These are phyloP conservation scores for Cytospora mali DNA, from an alignment of 2,329 filamentous ascomycete genomes.

Conservation along the genomic window DNA sequence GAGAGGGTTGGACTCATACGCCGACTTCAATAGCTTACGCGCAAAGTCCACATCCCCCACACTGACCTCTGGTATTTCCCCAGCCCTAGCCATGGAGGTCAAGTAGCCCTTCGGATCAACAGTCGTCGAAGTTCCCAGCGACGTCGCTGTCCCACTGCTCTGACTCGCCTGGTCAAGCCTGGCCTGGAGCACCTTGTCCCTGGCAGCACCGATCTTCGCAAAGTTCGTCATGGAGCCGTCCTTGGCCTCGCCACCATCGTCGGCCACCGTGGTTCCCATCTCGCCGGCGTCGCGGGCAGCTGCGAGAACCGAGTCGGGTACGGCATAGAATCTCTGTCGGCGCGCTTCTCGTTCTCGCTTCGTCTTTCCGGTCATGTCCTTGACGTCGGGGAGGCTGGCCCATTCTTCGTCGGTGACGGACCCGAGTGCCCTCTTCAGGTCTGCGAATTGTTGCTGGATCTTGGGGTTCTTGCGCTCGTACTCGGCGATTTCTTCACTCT, in stretches of 20 bases:
- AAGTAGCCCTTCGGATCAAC: conserved; percentile 97
- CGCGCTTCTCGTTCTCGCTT: conserved; percentile 80
- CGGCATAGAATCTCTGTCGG: conserved; percentile 88
- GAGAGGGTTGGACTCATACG: conserved; percentile 94
- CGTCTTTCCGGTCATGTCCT: conserved; percentile 94
- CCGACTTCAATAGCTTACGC: conserved; percentile 88
- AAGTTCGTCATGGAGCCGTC: conserved; percentile 98
- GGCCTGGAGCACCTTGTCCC: conserved; percentile 95
- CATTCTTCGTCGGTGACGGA: conserved; percentile 94
- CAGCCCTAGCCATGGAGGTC: conserved; percentile 83
- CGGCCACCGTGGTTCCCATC: conserved; percentile 84
- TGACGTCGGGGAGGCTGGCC: conserved; percentile 93
- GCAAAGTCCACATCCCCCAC: conserved; percentile 96
- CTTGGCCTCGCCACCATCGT: conserved; percentile 64
- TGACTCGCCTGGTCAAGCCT: conserved; percentile 86
- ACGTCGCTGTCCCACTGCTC: conserved; percentile 65
- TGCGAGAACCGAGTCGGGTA: conserved; percentile 92
- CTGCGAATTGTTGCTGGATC: conserved; percentile 96
- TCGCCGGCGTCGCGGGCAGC: conserved; percentile 80
- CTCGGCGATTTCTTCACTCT: conserved; percentile 87
- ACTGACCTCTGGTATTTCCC: conserved; percentile 78
- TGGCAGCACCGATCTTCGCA: conserved; percentile 91
- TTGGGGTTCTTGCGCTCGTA: conserved; percentile 98
- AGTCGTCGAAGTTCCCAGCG: conserved; percentile 80
- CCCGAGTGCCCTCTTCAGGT: conserved; percentile 86